Evolutionary conservation across 139 green algal genomes (phyloP).

Genomic region (Volvox reticuliferus): DNA sequence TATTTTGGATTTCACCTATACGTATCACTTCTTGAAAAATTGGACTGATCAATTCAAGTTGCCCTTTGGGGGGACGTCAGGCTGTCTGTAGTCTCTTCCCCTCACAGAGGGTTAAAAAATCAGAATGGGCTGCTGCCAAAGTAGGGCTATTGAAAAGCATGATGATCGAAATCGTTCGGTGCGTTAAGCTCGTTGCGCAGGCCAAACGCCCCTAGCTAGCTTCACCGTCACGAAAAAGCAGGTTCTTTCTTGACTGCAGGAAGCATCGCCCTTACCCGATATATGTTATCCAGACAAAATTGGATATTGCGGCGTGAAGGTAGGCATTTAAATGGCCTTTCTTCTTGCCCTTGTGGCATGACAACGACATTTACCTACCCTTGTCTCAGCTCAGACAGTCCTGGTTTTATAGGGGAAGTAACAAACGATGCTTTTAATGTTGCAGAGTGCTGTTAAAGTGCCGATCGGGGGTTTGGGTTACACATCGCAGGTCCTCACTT

Average conservation of each 20-base stretch:
- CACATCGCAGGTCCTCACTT: constrained; percentile 13
- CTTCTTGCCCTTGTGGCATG: background rate
- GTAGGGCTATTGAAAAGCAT: background rate
- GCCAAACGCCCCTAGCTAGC: background rate
- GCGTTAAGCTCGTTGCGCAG: background rate
- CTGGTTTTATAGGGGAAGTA: background rate
- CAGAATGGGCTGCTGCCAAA: constrained; percentile 23
- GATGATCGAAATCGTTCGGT: background rate
- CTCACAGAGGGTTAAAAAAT: background rate
- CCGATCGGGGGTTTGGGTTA: background rate
- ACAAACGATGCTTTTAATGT: background rate
- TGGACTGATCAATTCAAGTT: too few relatives aligned
- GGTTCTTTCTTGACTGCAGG: background rate
- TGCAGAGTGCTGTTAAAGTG: background rate
- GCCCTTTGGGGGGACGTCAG: too few relatives aligned
- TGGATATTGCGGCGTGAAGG: constrained; percentile 14
- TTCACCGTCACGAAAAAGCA: background rate
- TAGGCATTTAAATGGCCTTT: background rate
- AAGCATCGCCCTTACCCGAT: background rate
- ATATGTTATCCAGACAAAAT: constrained; percentile 6
- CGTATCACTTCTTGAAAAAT: too few relatives aligned
- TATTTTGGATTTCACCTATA: too few relatives aligned
- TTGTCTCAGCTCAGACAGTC: background rate
- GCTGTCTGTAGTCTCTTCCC: background rate
- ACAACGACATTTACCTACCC: background rate